These are phyloP conservation scores for Jaapia argillacea DNA, from an alignment of 768 basidiomycete genomes.

Conservation along the genomic window DNA sequence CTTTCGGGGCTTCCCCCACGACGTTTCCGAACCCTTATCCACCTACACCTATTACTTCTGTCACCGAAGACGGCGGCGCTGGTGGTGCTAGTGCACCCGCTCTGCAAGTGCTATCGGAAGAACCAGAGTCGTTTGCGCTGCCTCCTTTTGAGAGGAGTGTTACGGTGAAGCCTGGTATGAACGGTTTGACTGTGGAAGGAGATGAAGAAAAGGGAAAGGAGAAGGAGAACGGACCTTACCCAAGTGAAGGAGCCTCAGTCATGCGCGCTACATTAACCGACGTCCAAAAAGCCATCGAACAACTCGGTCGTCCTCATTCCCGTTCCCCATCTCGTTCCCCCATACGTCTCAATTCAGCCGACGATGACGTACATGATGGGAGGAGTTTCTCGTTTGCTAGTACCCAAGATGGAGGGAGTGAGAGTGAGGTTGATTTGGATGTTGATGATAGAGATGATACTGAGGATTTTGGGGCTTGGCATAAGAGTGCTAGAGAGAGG, in stretches of 20 bases:
- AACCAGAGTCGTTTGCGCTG: conserved; percentile 30
- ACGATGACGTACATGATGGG: conserved; percentile 41
- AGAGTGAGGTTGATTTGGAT: conserved; percentile 40
- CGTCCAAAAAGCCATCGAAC: conserved; percentile 84
- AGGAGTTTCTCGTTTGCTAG: conserved; percentile 76
- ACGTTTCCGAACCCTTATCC: too few species aligned
- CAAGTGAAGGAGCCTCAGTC: conserved; percentile 47
- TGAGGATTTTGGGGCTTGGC: conserved; percentile 46
- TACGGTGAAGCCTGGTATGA: too few species aligned
- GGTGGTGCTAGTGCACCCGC: neutral
- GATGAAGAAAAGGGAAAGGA: too few species aligned
- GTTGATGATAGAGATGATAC: conserved; percentile 41
- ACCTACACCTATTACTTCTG: too few species aligned
- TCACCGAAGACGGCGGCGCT: too few species aligned
- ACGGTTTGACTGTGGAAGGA: too few species aligned
- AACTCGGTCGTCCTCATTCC: conserved; percentile 65
- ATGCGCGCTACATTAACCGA: conserved; percentile 89
- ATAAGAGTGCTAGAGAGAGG: conserved; percentile 52
- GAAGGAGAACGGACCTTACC: too few species aligned
- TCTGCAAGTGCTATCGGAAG: conserved; percentile 9
- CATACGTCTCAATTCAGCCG: too few species aligned
- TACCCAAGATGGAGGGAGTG: conserved; percentile 41
- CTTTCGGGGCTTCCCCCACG: too few species aligned
- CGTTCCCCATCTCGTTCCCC: too few species aligned
- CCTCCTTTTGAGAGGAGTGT: conserved; percentile 7